Conservation (phyloP, 306 rosid genomes). For the Comarum palustre region DNA sequence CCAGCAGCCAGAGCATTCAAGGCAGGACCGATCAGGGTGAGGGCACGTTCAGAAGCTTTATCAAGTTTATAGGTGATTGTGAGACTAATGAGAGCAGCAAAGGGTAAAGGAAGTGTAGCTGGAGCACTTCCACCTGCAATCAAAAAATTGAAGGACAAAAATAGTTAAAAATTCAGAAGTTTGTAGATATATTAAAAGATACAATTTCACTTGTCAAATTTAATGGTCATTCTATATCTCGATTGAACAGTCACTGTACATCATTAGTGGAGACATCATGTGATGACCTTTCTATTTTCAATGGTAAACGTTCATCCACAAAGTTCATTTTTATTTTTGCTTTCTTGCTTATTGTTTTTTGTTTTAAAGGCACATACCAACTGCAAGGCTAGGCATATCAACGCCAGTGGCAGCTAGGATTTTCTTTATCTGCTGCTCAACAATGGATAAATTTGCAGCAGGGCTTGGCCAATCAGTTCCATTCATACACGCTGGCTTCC, state of each 20-base stretch:
- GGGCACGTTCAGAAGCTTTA: slow-evolving; percentile 57
- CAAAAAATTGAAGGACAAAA: slow-evolving; percentile 19
- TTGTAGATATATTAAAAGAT: slow-evolving; percentile 13
- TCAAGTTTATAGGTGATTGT: slow-evolving; percentile 83
- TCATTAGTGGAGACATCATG: background rate
- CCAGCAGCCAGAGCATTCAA: slow-evolving; percentile 60
- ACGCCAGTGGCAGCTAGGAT: slow-evolving; percentile 86
- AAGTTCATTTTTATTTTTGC: background rate
- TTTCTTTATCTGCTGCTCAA: slow-evolving; percentile 82
- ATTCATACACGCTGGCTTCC: slow-evolving; percentile 95
- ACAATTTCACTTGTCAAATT: background rate
- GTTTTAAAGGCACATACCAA: slow-evolving; percentile 47
- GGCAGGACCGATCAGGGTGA: slow-evolving; percentile 65
- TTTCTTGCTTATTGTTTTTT: background rate
- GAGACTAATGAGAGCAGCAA: slow-evolving; percentile 84
- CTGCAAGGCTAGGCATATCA: slow-evolving; percentile 85
- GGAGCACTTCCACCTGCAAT: slow-evolving; percentile 74
- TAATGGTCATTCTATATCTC: background rate
- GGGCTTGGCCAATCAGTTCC: slow-evolving; percentile 99
- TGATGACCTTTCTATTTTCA: slow-evolving; percentile 8
- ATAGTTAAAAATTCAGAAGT: slow-evolving; percentile 23
- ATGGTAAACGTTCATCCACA: slow-evolving; percentile 1
- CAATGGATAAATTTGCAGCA: slow-evolving; percentile 73
- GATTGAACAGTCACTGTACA: background rate
- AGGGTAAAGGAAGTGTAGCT: slow-evolving; percentile 83